Evolutionary conservation across 768 basidiomycete species (phyloP).

Genomic region (Lactifluus piperatus): DNA sequence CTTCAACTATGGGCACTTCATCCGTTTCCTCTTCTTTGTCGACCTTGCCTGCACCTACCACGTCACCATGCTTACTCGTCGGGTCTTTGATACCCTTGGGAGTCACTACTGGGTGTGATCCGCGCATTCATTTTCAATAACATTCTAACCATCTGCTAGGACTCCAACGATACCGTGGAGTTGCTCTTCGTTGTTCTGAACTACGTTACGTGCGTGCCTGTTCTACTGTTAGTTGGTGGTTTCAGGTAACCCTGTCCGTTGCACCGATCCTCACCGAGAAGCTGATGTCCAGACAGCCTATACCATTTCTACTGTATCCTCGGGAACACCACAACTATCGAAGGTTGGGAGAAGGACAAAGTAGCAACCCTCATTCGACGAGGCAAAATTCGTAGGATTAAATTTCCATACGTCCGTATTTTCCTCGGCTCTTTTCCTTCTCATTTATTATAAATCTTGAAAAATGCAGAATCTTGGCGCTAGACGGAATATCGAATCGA

Average conservation of each 20-base stretch:
- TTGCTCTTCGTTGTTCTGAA: slow-evolving; percentile 85
- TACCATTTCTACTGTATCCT: slow-evolving; percentile 78
- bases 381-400: slow-evolving; percentile 84
- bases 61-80: slow-evolving; percentile 65
- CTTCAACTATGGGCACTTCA: slow-evolving; percentile 80
- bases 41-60: slow-evolving; percentile 88
- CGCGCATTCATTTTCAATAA: slow-evolving; percentile 15
- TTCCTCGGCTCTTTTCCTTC: slow-evolving; percentile 6
- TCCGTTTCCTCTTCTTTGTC: slow-evolving; percentile 89
- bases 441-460: slow-evolving; percentile 15
- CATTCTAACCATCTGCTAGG: slow-evolving; percentile 34
- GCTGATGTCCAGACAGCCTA: slow-evolving; percentile 39
- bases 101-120: slow-evolving; percentile 42
- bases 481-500: slow-evolving; percentile 60
- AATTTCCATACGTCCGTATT: slow-evolving; percentile 80
- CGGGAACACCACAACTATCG: slow-evolving; percentile 90
- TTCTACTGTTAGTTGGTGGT: slow-evolving; percentile 76
- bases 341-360: slow-evolving; percentile 97
- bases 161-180: slow-evolving; percentile 57
- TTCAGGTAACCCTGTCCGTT: slow-evolving; percentile 56
- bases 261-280: background rate
- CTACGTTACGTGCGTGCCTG: slow-evolving; percentile 77
- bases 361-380: slow-evolving; percentile 75
- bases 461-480: slow-evolving; percentile 69
- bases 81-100: slow-evolving; percentile 43